Conservation (phyloP, 2,329 filamentous ascomycete genomes). For the Acrodontium crateriforme region DNA sequence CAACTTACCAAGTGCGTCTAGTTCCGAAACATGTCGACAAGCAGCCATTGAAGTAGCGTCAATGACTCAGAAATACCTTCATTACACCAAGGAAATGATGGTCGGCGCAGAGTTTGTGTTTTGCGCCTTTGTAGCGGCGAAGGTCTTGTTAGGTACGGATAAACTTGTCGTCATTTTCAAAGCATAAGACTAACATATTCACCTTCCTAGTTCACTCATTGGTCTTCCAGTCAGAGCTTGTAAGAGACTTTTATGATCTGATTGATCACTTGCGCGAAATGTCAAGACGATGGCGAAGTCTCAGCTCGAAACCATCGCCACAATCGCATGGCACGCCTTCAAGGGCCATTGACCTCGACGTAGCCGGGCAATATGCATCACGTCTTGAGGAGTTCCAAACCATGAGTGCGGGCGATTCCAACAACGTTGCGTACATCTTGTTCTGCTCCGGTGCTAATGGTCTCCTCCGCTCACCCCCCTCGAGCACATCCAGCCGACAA, state of each 20-base stretch:
- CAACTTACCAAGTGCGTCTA: not conserved
- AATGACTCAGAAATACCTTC: conserved; percentile 1
- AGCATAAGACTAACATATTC: not conserved
- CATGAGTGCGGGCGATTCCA: not conserved
- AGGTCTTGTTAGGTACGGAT: not conserved
- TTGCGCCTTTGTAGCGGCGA: conserved; percentile 1
- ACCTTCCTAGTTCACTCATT: not conserved
- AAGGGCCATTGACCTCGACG: not conserved
- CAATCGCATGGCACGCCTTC: not conserved
- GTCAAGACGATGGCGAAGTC: not conserved
- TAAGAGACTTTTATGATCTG: not conserved
- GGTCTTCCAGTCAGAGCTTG: not conserved
- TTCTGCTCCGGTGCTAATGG: conserved; percentile 1
- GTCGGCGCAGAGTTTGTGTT: not conserved
- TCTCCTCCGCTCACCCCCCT: not conserved
- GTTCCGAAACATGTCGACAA: conserved; percentile 1
- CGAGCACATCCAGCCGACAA: too few relatives aligned
- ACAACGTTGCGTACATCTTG: not conserved
- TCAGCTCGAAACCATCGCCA: not conserved
- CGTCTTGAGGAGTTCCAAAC: not conserved
- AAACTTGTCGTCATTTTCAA: not conserved
- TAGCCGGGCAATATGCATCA: not conserved
- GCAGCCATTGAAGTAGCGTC: not conserved
- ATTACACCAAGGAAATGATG: conserved; percentile 1
- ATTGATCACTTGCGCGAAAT: not conserved